phyloP scores from a whole-genome alignment of 192 early-diverging fungal genomes.

The Backusella westeae region DNA sequence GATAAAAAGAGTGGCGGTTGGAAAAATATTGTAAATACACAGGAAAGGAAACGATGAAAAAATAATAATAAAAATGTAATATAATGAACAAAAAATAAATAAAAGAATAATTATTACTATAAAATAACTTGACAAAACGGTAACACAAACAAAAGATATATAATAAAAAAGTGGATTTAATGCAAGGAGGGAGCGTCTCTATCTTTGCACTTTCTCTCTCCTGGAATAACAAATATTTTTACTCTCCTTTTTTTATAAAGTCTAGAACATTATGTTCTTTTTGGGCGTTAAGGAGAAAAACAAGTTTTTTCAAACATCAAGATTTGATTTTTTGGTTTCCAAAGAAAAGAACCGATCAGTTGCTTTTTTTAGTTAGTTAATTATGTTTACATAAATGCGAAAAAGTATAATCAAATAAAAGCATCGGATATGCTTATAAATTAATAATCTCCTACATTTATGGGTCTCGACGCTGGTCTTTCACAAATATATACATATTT shows the following conservation, averaged over 20 bases:
- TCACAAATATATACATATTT: too few species aligned
- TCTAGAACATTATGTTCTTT: background rate
- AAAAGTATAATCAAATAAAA: too few species aligned
- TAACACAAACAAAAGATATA: background rate
- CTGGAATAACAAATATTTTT: background rate
- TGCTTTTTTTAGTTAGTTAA: background rate
- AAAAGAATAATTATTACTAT: background rate
- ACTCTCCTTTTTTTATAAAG: background rate
- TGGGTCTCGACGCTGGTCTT: too few species aligned
- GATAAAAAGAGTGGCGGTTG: conserved; percentile 12
- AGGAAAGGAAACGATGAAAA: conserved; percentile 1
- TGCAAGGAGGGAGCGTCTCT: background rate
- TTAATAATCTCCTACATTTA: too few species aligned
- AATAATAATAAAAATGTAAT: conserved; percentile 10
- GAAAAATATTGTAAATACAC: conserved; percentile 12
- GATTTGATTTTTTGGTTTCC: background rate
- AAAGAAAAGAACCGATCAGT: background rate
- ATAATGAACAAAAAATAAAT: background rate
- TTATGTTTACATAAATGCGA: background rate
- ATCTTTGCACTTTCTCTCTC: background rate
- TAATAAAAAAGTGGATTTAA: background rate
- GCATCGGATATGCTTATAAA: background rate
- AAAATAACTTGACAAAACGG: background rate
- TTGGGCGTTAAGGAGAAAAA: background rate
- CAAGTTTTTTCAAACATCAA: background rate